Percentiles rank a stretch among this genome's conserved stretches.
Evolutionary conservation across 345 rosid genomes (phyloP).

Genomic region (Gynandropsis gynandra): DNA sequence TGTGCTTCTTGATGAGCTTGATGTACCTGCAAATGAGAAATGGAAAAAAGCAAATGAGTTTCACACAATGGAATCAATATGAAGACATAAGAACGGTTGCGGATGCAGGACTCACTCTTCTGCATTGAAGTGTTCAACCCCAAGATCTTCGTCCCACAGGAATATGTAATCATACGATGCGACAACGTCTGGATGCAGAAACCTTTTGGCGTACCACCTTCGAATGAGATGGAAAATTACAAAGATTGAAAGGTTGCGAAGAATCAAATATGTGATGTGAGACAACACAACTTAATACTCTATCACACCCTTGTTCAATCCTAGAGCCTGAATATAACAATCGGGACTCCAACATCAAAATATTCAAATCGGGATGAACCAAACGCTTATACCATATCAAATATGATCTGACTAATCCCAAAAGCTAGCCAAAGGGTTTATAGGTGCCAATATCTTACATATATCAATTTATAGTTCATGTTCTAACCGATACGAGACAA

Average conservation of each 20-base stretch:
- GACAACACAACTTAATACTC: too few species aligned
- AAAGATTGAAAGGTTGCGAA: slow-evolving; percentile 7
- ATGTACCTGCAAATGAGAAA: slow-evolving; percentile 53
- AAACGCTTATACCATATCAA: too few species aligned
- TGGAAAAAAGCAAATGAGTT: background rate
- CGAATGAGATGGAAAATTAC: slow-evolving; percentile 6
- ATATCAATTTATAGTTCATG: too few species aligned
- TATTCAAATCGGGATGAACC: too few species aligned
- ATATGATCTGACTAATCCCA: too few species aligned
- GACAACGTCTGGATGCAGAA: slow-evolving; percentile 92
- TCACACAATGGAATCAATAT: slow-evolving; percentile 6
- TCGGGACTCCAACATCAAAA: too few species aligned
- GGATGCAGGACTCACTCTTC: slow-evolving; percentile 59
- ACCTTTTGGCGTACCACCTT: slow-evolving; percentile 99
- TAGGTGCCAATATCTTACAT: too few species aligned
- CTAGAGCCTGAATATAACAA: too few species aligned
- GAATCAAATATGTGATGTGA: too few species aligned
- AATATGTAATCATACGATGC: slow-evolving; percentile 90
- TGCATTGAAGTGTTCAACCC: slow-evolving; percentile 78
- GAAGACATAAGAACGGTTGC: background rate
- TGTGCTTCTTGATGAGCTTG: slow-evolving; percentile 72
- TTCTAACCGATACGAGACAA: too few species aligned
- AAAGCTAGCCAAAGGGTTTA: too few species aligned
- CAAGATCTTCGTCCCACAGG: slow-evolving; percentile 97
- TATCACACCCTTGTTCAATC: too few species aligned